Base-by-base conservation (phyloP, 306 rosid species). In the Myrica gale region DNA sequence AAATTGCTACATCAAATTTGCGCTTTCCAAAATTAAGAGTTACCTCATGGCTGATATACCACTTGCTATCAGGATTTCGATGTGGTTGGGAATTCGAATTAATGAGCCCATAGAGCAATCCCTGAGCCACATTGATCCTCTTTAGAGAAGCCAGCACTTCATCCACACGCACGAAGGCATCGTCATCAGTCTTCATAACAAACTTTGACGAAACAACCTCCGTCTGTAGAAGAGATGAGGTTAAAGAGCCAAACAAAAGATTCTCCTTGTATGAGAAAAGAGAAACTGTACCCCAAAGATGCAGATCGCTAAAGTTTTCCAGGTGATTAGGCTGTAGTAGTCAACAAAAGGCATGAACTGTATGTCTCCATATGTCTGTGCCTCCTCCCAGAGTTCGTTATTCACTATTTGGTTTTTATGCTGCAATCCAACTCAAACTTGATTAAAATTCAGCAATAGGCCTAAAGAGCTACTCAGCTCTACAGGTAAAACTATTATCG, bases 281-380 rank as follows among this genome's bases (percentile, higher is more conserved):
- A 63, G 68, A 74, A 71, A 79, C 47, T 53, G 87, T 92, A 96
- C 98, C 91, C 99, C 99, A 73, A 85, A 96, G 83, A 96, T 82
- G 86, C 97, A 96, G 69, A 90, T 96, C 54, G 94, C 99, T 85
- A 96, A 82, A 73, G 99, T 85, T 82, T 96, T 96, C 99, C 99
- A 96, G 39, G 98, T 92, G 83, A 96, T 90, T 71, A 96, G 96
- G 80, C 97, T 74, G 83, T 96, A 96, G 84, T 96, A 96, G 84
- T 96, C 99, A 81, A 92, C 96, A 82, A 96, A 96, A 60, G 99
- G 99, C 99, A 96, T 92, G 82, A 96, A 73, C 79, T 96, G 99
- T 81, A 96, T 76, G 86, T 96, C 99, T 60, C 97, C 87, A 79
- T 96, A 96, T 42, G 97, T 96, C 75, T 73, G 81, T 74, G 99